Evolutionary conservation across 345 rosid species (phyloP).

Genomic region (Abelmoschus esculentus): DNA sequence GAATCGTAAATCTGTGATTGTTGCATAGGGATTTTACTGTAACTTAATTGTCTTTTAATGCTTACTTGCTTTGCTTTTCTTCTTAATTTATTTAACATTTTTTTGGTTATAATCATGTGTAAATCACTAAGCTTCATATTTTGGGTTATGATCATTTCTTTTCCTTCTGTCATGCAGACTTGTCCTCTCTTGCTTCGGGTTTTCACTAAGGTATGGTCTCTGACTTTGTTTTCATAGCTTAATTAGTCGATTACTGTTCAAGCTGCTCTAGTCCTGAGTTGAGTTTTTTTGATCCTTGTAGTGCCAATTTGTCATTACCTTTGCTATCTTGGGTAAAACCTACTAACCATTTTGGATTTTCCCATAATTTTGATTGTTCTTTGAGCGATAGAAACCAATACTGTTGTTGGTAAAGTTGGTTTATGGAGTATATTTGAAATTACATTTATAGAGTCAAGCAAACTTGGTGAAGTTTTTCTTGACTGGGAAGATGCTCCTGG

Average conservation of each 20-base stretch:
- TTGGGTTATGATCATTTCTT: slow-evolving; percentile 1
- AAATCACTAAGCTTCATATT: background rate
- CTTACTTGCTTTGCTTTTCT: background rate
- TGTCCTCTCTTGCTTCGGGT: slow-evolving; percentile 91
- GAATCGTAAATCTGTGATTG: background rate
- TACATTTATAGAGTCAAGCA: background rate
- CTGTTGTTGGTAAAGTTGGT: background rate
- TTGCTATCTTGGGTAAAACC: background rate
- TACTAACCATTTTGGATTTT: background rate
- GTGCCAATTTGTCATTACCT: background rate
- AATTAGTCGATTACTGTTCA: background rate
- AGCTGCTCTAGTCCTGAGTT: background rate
- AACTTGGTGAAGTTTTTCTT: slow-evolving; percentile 1
- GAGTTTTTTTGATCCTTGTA: background rate
- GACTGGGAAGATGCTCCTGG: background rate
- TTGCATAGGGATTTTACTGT: background rate
- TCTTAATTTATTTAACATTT: background rate
- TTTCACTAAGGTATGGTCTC: slow-evolving; percentile 68
- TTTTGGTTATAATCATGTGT: background rate
- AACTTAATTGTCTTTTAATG: background rate
- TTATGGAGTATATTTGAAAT: background rate
- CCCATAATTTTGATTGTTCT: background rate
- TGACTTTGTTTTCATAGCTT: background rate
- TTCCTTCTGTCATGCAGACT: slow-evolving; percentile 44
- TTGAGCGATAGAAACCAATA: background rate